These are phyloP conservation scores for Xylariaceae sp. DNA, from an alignment of 2,329 filamentous ascomycete genomes.

Conservation along the genomic window DNA sequence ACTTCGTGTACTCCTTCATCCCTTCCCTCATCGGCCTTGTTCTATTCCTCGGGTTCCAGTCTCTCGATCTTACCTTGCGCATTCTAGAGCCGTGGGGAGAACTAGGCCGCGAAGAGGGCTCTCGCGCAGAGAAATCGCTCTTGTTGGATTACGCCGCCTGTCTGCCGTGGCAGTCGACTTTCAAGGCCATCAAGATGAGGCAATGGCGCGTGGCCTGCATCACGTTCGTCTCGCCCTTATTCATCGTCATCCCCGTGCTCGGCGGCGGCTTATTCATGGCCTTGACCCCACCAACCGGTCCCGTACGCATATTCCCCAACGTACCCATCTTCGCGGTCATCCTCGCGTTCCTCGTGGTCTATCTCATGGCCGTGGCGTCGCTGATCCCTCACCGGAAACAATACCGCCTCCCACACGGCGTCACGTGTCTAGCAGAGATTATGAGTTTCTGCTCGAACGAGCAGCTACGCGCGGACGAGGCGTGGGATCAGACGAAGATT, in stretches of 20 bases:
- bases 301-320: conserved; percentile 64
- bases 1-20: conserved; percentile 80
- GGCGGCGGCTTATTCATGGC: conserved; percentile 69
- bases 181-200: conserved; percentile 52
- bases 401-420: conserved; percentile 66
- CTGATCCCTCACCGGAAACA: conserved; percentile 56
- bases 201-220: conserved; percentile 62
- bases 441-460: conserved; percentile 72
- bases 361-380: conserved; percentile 56
- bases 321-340: conserved; percentile 67
- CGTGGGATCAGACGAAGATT: conserved; percentile 59
- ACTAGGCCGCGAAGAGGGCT: conserved; percentile 51
- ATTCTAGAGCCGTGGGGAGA: conserved; percentile 65
- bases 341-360: conserved; percentile 67
- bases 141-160: conserved; percentile 66
- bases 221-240: conserved; percentile 54
- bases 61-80: conserved; percentile 60
- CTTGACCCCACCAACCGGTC: conserved; percentile 49
- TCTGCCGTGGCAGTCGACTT: conserved; percentile 54
- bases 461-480: conserved; percentile 63
- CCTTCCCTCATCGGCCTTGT: conserved; percentile 62
- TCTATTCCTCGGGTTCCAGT: conserved; percentile 61
- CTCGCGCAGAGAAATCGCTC: conserved; percentile 56
- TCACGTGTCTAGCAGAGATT: conserved; percentile 67
- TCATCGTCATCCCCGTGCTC: conserved; percentile 60